These are phyloP conservation scores for Rhipidocladum racemiflorum DNA, from an alignment of 176 grass and related monocot species.

Conservation along the genomic window DNA sequence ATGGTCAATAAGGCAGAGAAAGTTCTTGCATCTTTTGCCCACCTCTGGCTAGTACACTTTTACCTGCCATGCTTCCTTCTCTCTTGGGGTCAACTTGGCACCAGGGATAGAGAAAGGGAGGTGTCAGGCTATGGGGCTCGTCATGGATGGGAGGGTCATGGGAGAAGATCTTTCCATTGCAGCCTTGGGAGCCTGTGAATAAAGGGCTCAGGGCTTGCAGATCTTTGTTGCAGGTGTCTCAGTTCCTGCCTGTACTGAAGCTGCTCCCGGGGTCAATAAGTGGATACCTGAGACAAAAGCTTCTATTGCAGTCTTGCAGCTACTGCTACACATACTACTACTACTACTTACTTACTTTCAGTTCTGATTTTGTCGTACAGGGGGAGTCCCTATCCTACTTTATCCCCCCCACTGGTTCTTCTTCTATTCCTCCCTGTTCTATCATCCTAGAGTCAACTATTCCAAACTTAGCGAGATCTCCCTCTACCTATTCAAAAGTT, in stretches of 20 bases:
- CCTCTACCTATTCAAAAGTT: not conserved
- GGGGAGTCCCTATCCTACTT: slow-evolving; percentile 1
- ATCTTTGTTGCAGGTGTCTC: not conserved
- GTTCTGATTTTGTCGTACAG: slow-evolving; percentile 37
- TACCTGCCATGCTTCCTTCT: slow-evolving; percentile 1
- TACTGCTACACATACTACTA: not conserved
- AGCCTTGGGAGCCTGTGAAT: slow-evolving; percentile 15
- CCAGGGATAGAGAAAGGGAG: not conserved
- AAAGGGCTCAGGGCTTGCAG: not conserved
- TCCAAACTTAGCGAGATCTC: not conserved
- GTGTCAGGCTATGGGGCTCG: slow-evolving; percentile 31
- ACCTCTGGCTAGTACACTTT: not conserved
- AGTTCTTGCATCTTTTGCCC: not conserved
- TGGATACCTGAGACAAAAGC: slow-evolving; percentile 12
- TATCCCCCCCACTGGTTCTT: slow-evolving; percentile 16
- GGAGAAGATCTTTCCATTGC: slow-evolving; percentile 37
- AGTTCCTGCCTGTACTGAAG: not conserved
- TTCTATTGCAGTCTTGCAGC: not conserved
- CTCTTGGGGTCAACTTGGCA: slow-evolving; percentile 40
- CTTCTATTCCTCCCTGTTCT: not conserved
- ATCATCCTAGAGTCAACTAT: slow-evolving; percentile 19
- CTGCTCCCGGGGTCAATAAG: slow-evolving; percentile 25
- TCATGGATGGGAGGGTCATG: slow-evolving; percentile 17
- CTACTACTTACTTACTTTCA: slow-evolving; percentile 25
- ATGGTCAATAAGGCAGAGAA: slow-evolving; percentile 11